phyloP scores from a whole-genome alignment of 257 asterid species.

The Petrea volubilis region DNA sequence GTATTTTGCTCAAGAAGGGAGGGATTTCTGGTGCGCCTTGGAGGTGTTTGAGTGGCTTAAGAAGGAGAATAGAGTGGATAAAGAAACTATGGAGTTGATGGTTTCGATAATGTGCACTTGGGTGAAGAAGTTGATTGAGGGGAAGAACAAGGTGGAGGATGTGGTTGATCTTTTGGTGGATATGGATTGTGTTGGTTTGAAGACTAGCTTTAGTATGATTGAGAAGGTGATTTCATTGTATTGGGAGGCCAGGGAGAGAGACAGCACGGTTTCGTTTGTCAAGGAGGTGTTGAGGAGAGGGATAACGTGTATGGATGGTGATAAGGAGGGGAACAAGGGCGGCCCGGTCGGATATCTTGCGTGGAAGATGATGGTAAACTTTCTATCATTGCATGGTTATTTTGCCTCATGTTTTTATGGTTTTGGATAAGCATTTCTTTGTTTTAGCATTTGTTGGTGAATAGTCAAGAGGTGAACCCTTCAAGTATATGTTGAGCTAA shows the following conservation, averaged over 20 bases:
- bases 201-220: constrained; percentile 81
- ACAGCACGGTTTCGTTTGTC: constrained; percentile 59
- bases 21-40: constrained; percentile 96
- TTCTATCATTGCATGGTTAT: not conserved
- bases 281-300: constrained; percentile 83
- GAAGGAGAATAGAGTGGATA: constrained; percentile 91
- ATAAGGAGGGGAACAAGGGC: constrained; percentile 58
- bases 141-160: constrained; percentile 58
- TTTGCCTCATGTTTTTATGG: not conserved
- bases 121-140: constrained; percentile 84
- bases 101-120: constrained; percentile 93
- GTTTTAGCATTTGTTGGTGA: not conserved
- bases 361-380: constrained; percentile 97
- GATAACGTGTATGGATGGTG: constrained; percentile 45
- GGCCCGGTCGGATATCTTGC: constrained; percentile 96
- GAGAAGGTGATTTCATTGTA: constrained; percentile 90
- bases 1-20: constrained; percentile 91
- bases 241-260: constrained; percentile 79
- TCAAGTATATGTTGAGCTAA: no score
- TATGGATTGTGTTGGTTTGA: constrained; percentile 92
- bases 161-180: constrained; percentile 90
- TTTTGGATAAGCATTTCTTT: not conserved
- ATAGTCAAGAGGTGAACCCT: no score
- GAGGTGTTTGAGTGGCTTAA: constrained; percentile 97
- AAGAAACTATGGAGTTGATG: constrained; percentile 97